Conservation (phyloP, 1,139 yeast genomes). For the Magnusiomyces suaveolens region DNA sequence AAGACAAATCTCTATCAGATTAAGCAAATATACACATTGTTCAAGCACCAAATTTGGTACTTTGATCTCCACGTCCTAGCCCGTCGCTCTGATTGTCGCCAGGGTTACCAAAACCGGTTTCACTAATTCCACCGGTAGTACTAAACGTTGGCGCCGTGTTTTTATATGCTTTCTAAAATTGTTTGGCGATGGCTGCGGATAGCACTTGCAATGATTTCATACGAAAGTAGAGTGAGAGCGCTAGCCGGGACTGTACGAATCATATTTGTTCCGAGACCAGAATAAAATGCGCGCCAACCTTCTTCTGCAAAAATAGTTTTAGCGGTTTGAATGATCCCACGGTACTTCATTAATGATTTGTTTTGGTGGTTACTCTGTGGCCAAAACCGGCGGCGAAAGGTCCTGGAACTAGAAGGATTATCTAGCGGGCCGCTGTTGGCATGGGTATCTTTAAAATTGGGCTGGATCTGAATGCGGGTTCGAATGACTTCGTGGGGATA, state of each 20-base stretch:
- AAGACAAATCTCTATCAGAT: no score
- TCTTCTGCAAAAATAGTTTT: conserved; percentile 52
- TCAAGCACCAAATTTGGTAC: not conserved
- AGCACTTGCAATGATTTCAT: conserved; percentile 70
- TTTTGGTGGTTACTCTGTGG: not conserved
- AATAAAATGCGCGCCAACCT: conserved; percentile 76
- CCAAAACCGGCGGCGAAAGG: conserved; percentile 3
- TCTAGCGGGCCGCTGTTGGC: not conserved
- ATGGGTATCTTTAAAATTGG: conserved; percentile 2
- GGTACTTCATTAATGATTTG: conserved; percentile 18
- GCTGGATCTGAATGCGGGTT: conserved; percentile 70
- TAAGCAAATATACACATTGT: no score
- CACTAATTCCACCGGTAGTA: not conserved
- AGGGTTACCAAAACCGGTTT: not conserved
- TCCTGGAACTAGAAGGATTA: not conserved
- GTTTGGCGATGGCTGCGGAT: conserved; percentile 24
- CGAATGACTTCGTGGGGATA: conserved; percentile 95
- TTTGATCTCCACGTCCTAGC: not conserved
- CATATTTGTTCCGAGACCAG: conserved; percentile 80
- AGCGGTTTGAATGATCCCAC: conserved; percentile 40
- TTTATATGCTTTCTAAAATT: not conserved
- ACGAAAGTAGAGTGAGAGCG: conserved; percentile 89
- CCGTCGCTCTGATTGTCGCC: not conserved
- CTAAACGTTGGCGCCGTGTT: not conserved
- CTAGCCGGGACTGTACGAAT: conserved; percentile 91